These are phyloP conservation scores for Gentiana macrophylla DNA, from an alignment of 257 asterid genomes.

Conservation along the genomic window DNA sequence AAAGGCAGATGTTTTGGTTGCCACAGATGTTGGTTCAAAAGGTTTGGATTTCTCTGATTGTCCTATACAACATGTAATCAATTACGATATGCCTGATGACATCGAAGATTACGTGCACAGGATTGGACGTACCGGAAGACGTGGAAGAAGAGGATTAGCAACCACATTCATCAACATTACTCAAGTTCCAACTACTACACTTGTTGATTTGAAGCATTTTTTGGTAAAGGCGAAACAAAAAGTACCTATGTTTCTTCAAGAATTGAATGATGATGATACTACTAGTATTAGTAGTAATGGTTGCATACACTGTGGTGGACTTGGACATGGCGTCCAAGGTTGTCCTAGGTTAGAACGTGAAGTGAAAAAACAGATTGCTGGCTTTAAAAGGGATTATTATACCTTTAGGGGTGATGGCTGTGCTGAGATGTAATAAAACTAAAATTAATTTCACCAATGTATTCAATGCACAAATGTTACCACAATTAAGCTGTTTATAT, in stretches of 20 bases:
- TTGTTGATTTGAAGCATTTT: slow-evolving; percentile 64
- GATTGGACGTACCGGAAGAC: slow-evolving; percentile 65
- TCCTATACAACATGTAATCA: too few relatives aligned
- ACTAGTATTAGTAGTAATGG: slow-evolving; percentile 66
- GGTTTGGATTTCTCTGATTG: too few relatives aligned
- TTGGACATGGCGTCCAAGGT: slow-evolving; percentile 61
- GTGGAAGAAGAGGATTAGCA: slow-evolving; percentile 75
- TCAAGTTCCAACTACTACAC: slow-evolving; percentile 47
- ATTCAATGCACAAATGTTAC: too few relatives aligned
- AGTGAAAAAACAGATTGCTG: slow-evolving; percentile 56
- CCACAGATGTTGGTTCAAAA: too few relatives aligned
- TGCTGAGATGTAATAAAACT: too few relatives aligned
- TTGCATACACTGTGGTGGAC: slow-evolving; percentile 61
- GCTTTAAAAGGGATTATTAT: slow-evolving; percentile 52
- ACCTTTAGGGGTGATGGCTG: slow-evolving; percentile 28
- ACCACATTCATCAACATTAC: slow-evolving; percentile 66
- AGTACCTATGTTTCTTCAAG: slow-evolving; percentile 63
- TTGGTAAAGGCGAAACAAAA: slow-evolving; percentile 69
- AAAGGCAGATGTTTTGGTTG: too few relatives aligned
- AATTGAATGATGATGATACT: slow-evolving; percentile 51
- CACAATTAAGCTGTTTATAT: too few relatives aligned
- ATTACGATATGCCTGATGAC: slow-evolving; percentile 63
- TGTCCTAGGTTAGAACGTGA: slow-evolving; percentile 70
- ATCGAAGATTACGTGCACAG: slow-evolving; percentile 70
- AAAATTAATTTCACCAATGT: too few relatives aligned